Base-by-base conservation (phyloP, 495 filamentous ascomycete species). In the Penicillium longicatenatum region DNA sequence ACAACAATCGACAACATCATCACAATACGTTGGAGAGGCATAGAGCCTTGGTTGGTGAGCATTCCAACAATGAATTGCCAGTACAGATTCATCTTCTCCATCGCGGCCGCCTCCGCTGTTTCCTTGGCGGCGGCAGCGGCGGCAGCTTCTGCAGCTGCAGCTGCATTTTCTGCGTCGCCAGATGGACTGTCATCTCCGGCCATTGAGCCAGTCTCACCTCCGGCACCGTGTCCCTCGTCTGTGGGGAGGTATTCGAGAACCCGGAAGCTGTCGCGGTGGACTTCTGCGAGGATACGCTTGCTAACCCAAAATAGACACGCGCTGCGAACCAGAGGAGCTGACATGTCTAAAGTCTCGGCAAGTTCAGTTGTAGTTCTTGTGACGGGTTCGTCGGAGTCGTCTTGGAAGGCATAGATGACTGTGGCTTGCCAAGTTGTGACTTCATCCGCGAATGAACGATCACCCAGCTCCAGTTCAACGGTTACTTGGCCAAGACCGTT, bases 1-100 rank as follows among this genome's bases (percentile, higher is more conserved):
- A 98, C 86, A 26, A 91, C 80, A 79, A 98, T 89, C 69, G 88
- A 89, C 79, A 98, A 77, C 90, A 98, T 96, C 88, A 93, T 93
- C 5, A 86, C 79, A 57, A 98, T 93, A 72, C 90, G 85, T 65
- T 82, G 81, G 58, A 91, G 67, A 46, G 88, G 84, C 89, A 96
- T 95, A 29, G 86, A 75, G 6, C 89, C 90, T 56, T 88, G 82
- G 69, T 98, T 97, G 57, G 90, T 98, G 74, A 99, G 75, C 93
- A 99, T 97, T 45, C 89, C 91, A 50, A 90, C 78, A 57, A 99
- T 90, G 67, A 94, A 97, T 67, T 90, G 86, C 86, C 87, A 89
- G 75, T 96, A 95, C 37, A 96, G 79, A 51, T 84, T 82, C 75
- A 88, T 88, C 66, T 92, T 93, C 76, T 95, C 90, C 68, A 81